phyloP scores from a whole-genome alignment of 805 yeast species.

The Kodamaea leandrae region DNA sequence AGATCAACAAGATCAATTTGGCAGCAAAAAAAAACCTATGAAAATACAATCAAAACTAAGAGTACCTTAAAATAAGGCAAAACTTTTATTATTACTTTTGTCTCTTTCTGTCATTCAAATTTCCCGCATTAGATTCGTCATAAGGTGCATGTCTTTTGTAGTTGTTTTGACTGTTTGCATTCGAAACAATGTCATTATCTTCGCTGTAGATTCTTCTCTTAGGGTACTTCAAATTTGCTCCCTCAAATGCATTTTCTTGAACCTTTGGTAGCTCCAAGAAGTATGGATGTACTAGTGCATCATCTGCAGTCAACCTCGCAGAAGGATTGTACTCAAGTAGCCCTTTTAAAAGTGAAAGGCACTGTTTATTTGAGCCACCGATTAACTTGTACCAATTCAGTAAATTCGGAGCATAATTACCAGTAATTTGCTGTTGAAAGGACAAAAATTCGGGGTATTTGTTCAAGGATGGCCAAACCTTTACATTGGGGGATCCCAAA shows the following conservation, averaged over 20 bases:
- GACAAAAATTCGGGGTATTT: constrained; percentile 77
- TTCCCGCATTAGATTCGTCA: constrained; percentile 11
- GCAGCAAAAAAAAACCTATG: background rate
- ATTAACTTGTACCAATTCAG: constrained; percentile 83
- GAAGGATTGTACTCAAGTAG: constrained; percentile 83
- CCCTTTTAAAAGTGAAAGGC: constrained; percentile 60
- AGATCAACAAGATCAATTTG: background rate
- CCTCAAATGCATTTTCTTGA: constrained; percentile 75
- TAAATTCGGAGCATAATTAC: constrained; percentile 64
- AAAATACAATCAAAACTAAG: background rate
- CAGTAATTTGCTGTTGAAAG: constrained; percentile 50
- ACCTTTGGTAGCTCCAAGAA: constrained; percentile 71
- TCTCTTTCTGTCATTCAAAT: constrained; percentile 24
- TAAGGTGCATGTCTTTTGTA: constrained; percentile 27
- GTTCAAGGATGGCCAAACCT: constrained; percentile 75
- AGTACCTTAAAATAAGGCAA: background rate
- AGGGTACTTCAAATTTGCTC: constrained; percentile 73
- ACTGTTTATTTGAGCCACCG: constrained; percentile 69
- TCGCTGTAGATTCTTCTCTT: constrained; percentile 82
- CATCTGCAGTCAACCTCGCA: constrained; percentile 71
- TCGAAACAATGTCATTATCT: constrained; percentile 68
- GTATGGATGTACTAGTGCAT: constrained; percentile 74
- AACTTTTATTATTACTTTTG: constrained; percentile 17
- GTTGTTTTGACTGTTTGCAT: constrained; percentile 20
- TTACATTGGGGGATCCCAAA: constrained; percentile 80